These are phyloP conservation scores for Pseudocercospora pini-densiflorae DNA, from an alignment of 2,329 filamentous ascomycete species.

Conservation along the genomic window DNA sequence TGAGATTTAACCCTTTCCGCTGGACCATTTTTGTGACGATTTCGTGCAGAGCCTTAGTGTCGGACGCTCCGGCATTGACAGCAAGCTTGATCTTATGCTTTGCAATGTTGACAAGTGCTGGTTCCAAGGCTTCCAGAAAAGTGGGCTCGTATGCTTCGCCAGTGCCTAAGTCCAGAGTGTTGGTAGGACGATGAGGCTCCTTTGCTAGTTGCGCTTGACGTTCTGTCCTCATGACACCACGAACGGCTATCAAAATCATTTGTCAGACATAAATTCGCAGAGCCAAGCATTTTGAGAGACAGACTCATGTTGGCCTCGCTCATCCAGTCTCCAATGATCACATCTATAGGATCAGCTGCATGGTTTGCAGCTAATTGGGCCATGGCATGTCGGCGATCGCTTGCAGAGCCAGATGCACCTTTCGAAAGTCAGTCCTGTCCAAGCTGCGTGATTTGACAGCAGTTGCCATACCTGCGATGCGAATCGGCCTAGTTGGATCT, in stretches of 20 bases:
- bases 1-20: conserved; percentile 45
- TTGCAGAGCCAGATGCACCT: conserved; percentile 45
- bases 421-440: conserved; percentile 6
- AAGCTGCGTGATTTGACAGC: neutral
- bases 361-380: conserved; percentile 35
- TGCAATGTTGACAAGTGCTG: conserved; percentile 51
- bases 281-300: conserved; percentile 27
- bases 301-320: conserved; percentile 39
- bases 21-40: conserved; percentile 46
- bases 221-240: conserved; percentile 53
- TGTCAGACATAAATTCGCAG: neutral
- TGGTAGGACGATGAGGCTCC: conserved; percentile 27
- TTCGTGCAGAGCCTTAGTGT: conserved; percentile 58
- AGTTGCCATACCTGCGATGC: conserved; percentile 34
- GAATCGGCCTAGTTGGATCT: conserved; percentile 33
- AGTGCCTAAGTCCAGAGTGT: conserved; percentile 21
- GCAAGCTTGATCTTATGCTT: conserved; percentile 59
- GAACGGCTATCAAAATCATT: conserved; percentile 39
- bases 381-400: conserved; percentile 45
- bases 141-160: conserved; percentile 56
- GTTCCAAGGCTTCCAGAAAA: conserved; percentile 56
- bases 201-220: conserved; percentile 48
- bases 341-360: conserved; percentile 51
- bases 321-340: conserved; percentile 60
- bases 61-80: conserved; percentile 61